Evolutionary conservation across 2,329 filamentous ascomycete species (phyloP).

Genomic region (Diaporthe destruens): DNA sequence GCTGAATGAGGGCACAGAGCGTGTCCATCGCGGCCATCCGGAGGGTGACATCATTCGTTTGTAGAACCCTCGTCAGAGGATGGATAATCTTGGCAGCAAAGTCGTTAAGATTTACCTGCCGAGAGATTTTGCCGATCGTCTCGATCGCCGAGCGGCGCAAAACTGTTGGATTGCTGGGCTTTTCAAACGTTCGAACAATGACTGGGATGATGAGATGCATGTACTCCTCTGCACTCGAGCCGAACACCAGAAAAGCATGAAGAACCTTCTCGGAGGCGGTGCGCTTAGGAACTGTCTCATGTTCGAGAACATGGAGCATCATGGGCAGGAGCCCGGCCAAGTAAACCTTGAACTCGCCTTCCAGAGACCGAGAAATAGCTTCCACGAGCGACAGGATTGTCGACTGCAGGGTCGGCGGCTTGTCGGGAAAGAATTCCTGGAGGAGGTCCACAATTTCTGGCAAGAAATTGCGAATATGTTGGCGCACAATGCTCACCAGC

Average conservation of each 20-base stretch:
- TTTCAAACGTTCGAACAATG: slow-evolving; percentile 94
- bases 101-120: slow-evolving; percentile 97
- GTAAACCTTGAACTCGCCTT: slow-evolving; percentile 98
- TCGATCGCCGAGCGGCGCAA: slow-evolving; percentile 93
- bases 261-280: slow-evolving; percentile 89
- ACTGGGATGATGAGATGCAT: slow-evolving; percentile 99
- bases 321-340: slow-evolving; percentile 88
- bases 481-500: slow-evolving; percentile 92
- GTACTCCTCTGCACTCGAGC: slow-evolving; percentile 95
- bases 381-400: slow-evolving; percentile 95
- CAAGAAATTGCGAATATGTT: slow-evolving; percentile 94
- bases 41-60: slow-evolving; percentile 77
- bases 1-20: slow-evolving; percentile 93
- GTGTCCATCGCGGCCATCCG: slow-evolving; percentile 91
- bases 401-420: slow-evolving; percentile 82
- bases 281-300: slow-evolving; percentile 81
- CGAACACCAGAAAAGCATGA: slow-evolving; percentile 96
- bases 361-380: slow-evolving; percentile 90
- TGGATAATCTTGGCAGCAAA: slow-evolving; percentile 98
- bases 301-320: slow-evolving; percentile 94
- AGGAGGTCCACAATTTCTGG: slow-evolving; percentile 88
- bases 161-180: slow-evolving; percentile 81
- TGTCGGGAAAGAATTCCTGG: slow-evolving; percentile 86
- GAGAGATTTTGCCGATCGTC: slow-evolving; percentile 91
- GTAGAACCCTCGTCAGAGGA: slow-evolving; percentile 85